These are phyloP conservation scores for Diphasiastrum complanatum DNA, from an alignment of 83 land plant genomes.

Conservation along the genomic window DNA sequence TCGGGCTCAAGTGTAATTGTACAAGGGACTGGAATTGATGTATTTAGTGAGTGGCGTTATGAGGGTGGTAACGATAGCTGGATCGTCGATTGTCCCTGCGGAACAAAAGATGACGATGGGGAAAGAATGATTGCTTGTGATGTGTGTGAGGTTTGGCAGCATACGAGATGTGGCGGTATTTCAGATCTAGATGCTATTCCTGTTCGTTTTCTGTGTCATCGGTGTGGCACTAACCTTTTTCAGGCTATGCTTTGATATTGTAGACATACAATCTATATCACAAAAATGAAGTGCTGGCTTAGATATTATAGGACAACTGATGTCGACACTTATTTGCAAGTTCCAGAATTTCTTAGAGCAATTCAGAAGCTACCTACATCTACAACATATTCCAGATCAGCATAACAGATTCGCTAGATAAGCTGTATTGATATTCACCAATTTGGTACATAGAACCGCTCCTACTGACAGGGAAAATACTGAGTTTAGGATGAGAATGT, in stretches of 20 bases:
- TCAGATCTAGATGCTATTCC: slow-evolving; percentile 36
- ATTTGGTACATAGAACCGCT: too few relatives aligned
- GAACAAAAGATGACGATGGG: slow-evolving; percentile 62
- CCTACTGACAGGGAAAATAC: too few relatives aligned
- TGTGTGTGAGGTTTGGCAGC: slow-evolving; percentile 55
- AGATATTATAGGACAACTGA: too few relatives aligned
- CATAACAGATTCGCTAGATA: too few relatives aligned
- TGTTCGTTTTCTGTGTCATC: slow-evolving; percentile 30
- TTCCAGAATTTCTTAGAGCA: too few relatives aligned
- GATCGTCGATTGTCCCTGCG: slow-evolving; percentile 57
- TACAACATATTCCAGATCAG: too few relatives aligned
- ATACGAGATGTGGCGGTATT: slow-evolving; percentile 50
- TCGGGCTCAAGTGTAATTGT: slow-evolving; percentile 20
- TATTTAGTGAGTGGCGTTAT: slow-evolving; percentile 28
- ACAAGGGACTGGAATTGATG: slow-evolving; percentile 37
- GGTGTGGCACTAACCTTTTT: slow-evolving; percentile 25
- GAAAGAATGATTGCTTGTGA: slow-evolving; percentile 68
- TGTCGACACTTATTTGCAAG: too few relatives aligned
- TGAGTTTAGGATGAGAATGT: too few relatives aligned
- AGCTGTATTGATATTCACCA: too few relatives aligned
- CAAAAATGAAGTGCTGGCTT: too few relatives aligned
- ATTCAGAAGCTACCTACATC: too few relatives aligned
- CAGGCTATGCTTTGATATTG: slow-evolving; percentile 33
- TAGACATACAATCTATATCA: too few relatives aligned
- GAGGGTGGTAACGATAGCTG: slow-evolving; percentile 53